These are phyloP conservation scores for Penstemon davidsonii DNA, from an alignment of 257 asterid species.

Conservation along the genomic window DNA sequence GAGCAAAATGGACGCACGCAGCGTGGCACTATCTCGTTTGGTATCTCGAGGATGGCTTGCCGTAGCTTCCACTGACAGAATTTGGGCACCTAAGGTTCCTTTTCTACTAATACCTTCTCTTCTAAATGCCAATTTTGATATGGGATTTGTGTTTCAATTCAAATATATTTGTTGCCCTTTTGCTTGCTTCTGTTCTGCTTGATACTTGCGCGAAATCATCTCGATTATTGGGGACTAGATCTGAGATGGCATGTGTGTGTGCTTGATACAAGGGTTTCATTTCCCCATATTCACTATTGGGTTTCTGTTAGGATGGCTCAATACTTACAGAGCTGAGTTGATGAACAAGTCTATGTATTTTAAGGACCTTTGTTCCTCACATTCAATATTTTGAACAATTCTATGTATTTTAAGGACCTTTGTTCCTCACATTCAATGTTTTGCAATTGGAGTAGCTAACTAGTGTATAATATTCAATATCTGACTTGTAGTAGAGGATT, in stretches of 20 bases:
- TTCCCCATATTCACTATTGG: too few species aligned
- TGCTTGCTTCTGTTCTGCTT: background rate
- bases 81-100: constrained; percentile 69
- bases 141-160: constrained; percentile 10
- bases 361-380: too few species aligned
- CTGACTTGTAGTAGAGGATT: too few species aligned
- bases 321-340: too few species aligned
- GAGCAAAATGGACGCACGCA: constrained; percentile 62
- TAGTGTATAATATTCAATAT: too few species aligned
- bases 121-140: background rate
- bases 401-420: too few species aligned
- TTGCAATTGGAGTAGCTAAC: too few species aligned
- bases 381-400: too few species aligned
- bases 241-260: background rate
- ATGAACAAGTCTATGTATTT: too few species aligned
- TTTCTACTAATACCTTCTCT: background rate
- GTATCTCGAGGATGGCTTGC: constrained; percentile 61
- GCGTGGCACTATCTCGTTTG: constrained; percentile 59
- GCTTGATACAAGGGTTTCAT: background rate
- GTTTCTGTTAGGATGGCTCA: too few species aligned
- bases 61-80: constrained; percentile 52
- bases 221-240: too few species aligned
- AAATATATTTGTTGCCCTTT: background rate
- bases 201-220: background rate
- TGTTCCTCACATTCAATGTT: too few species aligned